Percentiles rank a stretch among this genome's conserved stretches.
phyloP scores from a whole-genome alignment of 352 stramenopile species.

The Blastocystis sp. region DNA sequence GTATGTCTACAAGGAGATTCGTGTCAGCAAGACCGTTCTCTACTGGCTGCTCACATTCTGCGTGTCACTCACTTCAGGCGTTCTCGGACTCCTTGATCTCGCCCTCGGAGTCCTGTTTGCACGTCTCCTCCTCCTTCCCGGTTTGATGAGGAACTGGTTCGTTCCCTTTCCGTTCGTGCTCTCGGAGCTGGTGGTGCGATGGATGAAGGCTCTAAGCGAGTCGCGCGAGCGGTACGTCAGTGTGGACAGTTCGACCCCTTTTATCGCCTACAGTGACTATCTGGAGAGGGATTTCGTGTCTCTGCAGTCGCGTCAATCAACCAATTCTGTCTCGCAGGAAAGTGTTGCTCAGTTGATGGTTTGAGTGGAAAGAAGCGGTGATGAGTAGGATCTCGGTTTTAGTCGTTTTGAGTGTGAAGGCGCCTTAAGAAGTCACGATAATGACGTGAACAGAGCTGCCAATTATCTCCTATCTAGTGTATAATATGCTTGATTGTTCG shows the following conservation, averaged over 20 bases:
- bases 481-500: background rate
- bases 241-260: background rate
- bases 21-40: background rate
- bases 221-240: background rate
- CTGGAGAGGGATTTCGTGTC: background rate
- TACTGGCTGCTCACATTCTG: background rate
- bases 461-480: background rate
- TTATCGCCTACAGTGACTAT: background rate
- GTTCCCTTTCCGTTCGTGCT: background rate
- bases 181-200: background rate
- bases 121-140: background rate
- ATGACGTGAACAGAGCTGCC: conserved; percentile 38
- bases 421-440: background rate
- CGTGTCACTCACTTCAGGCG: background rate
- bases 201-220: background rate
- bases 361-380: background rate
- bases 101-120: background rate
- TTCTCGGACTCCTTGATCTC: background rate
- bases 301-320: background rate
- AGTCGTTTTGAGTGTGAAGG: background rate
- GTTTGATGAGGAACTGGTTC: background rate
- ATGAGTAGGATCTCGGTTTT: conserved; percentile 15
- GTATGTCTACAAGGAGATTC: background rate
- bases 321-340: background rate
- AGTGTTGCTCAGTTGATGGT: conserved; percentile 36